phyloP scores from a whole-genome alignment of 768 basidiomycete genomes.

The Russula sp. region DNA sequence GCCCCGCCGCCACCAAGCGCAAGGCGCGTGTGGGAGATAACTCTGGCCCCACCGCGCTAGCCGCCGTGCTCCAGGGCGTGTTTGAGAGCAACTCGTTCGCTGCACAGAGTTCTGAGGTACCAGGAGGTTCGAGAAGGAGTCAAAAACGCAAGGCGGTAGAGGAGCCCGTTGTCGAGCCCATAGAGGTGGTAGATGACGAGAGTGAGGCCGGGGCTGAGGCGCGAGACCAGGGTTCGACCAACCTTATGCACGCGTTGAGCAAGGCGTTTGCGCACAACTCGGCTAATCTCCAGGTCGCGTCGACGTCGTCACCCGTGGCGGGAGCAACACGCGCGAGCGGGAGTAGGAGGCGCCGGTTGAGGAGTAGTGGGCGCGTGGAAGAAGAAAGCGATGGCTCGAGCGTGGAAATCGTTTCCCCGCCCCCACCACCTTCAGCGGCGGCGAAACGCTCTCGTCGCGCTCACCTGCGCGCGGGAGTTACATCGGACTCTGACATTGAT shows the following conservation, averaged over 20 bases:
- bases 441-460: neutral
- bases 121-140: too few species aligned
- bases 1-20: too few species aligned
- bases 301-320: neutral
- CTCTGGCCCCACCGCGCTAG: too few species aligned
- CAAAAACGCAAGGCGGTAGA: too few species aligned
- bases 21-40: too few species aligned
- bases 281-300: neutral
- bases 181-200: too few species aligned
- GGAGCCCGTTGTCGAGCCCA: too few species aligned
- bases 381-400: neutral
- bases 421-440: too few species aligned
- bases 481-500: neutral
- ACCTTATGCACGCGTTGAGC: neutral
- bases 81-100: too few species aligned
- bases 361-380: neutral
- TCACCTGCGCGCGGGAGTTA: neutral
- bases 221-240: neutral
- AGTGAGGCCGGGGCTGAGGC: neutral
- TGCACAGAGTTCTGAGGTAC: too few species aligned
- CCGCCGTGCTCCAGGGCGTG: too few species aligned
- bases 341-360: neutral
- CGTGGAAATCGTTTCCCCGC: neutral
- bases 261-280: conserved; percentile 6
- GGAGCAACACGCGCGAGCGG: too few species aligned